phyloP scores from a whole-genome alignment of 495 filamentous ascomycete species.

The Penicillium lagena region DNA sequence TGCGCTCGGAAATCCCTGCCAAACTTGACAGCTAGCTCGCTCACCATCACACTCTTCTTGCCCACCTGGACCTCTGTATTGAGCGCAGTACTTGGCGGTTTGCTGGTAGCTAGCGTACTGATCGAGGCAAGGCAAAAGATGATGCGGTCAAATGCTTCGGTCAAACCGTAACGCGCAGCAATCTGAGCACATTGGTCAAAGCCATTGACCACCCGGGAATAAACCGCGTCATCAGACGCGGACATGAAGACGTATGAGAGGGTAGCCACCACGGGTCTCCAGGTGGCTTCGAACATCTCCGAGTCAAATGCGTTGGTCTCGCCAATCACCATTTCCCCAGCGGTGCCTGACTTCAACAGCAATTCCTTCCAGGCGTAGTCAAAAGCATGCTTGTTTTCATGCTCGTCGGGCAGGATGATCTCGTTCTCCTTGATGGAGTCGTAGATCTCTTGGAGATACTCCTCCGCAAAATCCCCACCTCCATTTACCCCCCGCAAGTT shows the following conservation, averaged over 20 bases:
- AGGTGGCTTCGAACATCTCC: conserved; percentile 95
- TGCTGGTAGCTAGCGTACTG: conserved; percentile 71
- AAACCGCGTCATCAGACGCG: conserved; percentile 95
- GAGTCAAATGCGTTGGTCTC: conserved; percentile 94
- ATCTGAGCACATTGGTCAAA: conserved; percentile 96
- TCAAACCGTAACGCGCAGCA: conserved; percentile 76
- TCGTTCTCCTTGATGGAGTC: conserved; percentile 87
- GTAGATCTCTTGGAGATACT: conserved; percentile 84
- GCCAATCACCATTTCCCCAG: conserved; percentile 68
- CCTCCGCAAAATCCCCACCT: conserved; percentile 74
- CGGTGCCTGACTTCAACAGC: conserved; percentile 73
- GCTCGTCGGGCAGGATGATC: conserved; percentile 95
- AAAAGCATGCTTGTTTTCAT: conserved; percentile 92
- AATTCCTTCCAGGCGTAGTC: conserved; percentile 97
- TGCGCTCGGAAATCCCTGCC: conserved; percentile 91
- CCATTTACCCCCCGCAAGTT: conserved; percentile 87
- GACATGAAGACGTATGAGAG: conserved; percentile 99
- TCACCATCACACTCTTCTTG: conserved; percentile 95
- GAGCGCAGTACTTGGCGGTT: conserved; percentile 71
- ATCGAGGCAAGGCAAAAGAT: conserved; percentile 84
- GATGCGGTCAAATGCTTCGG: conserved; percentile 85
- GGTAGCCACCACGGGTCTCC: conserved; percentile 91
- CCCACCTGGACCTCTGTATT: conserved; percentile 96
- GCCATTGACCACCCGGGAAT: conserved; percentile 83
- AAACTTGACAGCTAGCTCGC: conserved; percentile 94